Evolutionary conservation across 2,329 filamentous ascomycete species (phyloP), one percentile per base, ranked within the genome.

Genomic region (Ophiostoma himal-ulmi): DNA sequence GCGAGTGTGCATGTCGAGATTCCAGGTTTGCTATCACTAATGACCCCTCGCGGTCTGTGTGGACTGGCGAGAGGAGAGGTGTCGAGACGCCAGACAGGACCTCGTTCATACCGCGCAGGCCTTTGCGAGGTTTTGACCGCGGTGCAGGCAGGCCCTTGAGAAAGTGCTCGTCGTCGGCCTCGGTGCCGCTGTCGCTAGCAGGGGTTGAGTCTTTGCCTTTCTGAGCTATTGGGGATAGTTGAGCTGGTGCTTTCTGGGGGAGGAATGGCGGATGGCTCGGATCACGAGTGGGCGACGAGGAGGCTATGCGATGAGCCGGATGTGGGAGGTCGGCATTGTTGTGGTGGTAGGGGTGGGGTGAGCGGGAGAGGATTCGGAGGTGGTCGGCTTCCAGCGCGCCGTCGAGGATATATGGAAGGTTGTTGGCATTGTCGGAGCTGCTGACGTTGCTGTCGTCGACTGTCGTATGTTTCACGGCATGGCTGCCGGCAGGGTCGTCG

Each of bases 111-210:
- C 86, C 89, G 72, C 90, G 86, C 67, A 97, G 79, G 8, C 93
- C 94, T 80, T 97, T 97, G 77, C 91, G 89, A 41, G 88, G 83
- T 72, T 88, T 86, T 10, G 85, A 75, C n/a, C 85, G 89, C 1
- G 94, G 91, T 2, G 94, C 92, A 1, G 94, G 94, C 30, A 97
- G 81, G 0, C 93, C 91, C 78, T 91, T 95, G 70, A 97, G 83
- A 75, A 94, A 89, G 73, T 94, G 91, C 79, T 98, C 94, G 81
- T 98, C 94, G 76, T 97, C 94, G 54, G 94, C 94, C 78, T 98
- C 94, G 22, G 94, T 96, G 34, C 94, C 94, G 78, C 93, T 97
- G 75, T 97, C 94, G 78, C 92, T 97, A 13, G 86, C 87, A 1
- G 88, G 85, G 1, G 85, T 83, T 5, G 86, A 87, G 68, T 86